Conservation (phyloP, 2,329 filamentous ascomycete species). For the Stagonosporopsis chrysanthemi region DNA sequence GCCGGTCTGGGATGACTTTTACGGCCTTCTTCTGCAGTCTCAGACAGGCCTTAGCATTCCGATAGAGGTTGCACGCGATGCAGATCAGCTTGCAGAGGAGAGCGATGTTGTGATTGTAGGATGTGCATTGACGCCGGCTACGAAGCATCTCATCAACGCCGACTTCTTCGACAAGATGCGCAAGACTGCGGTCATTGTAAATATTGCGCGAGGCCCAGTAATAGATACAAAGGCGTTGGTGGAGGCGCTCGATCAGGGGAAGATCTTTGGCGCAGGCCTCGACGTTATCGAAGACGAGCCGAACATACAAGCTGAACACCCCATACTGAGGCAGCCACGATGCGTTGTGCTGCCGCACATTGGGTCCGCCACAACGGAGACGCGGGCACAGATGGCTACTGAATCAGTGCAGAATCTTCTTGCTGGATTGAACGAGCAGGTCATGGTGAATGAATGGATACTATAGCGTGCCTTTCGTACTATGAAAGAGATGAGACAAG, state of each 20-base stretch:
- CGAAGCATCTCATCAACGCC: conserved; percentile 37
- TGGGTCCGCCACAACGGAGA: conserved; percentile 65
- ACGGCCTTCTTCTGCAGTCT: conserved; percentile 21
- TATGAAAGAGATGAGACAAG: not conserved
- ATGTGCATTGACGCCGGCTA: conserved; percentile 37
- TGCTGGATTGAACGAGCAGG: conserved; percentile 34
- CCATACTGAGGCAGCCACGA: conserved; percentile 57
- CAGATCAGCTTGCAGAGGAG: conserved; percentile 36
- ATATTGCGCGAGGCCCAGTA: conserved; percentile 64
- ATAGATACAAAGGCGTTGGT: conserved; percentile 64
- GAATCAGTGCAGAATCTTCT: conserved; percentile 63
- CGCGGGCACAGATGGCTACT: conserved; percentile 65
- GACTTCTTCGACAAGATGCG: conserved; percentile 59
- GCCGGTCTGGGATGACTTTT: conserved; percentile 35
- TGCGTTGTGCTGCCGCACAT: conserved; percentile 66
- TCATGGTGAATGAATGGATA: conserved; percentile 41
- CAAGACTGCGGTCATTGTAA: conserved; percentile 61
- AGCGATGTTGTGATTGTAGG: conserved; percentile 43
- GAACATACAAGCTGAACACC: conserved; percentile 56
- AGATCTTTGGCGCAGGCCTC: conserved; percentile 61
- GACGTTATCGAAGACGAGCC: conserved; percentile 66
- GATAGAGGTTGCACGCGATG: conserved; percentile 29
- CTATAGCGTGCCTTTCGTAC: conserved; percentile 13
- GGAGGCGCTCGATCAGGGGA: conserved; percentile 57
- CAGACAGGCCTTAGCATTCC: conserved; percentile 14